Evolutionary conservation across 306 rosid species (phyloP), one percentile per base, ranked within the genome.

Genomic region (Sicyos edulis): DNA sequence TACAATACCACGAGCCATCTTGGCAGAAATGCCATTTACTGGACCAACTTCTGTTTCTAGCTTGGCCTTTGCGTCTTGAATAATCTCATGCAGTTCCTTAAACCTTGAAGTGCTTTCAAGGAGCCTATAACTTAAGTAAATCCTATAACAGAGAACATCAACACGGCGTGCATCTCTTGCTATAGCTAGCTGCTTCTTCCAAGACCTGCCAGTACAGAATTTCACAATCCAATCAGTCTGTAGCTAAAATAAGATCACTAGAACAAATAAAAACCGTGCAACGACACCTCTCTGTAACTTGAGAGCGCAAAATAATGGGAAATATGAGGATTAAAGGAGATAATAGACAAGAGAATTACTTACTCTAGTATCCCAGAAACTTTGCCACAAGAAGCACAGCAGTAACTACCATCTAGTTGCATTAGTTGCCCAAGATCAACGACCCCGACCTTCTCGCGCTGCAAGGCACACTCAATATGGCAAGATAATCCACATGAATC

Each of bases 151-250:
- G n/a, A 95, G 87, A 44, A 87, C 77, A 73, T 95, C 99, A 40
- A 95, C 89, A 56, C 99, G 97, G 21, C 99, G 92, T 21, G 99
- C 99, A 83, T 95, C 99, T 83, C 88, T 95, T 4, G 97, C 99
- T 69, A 89, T 82, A 26, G 61, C 83, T 78, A 95, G 82, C 83
- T 91, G 99, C 88, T 95, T 95, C 89, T 89, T 95, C 97, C 97
- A 95, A 65, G 81, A 84, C 73, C 99, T 95, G 91, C 72, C 82
- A 87, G 72, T 14, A 65, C 63, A 57, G 58, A 68, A 68, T 68
- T 34, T 68, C 45, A 68, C 73, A 13, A 68, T 21, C 14, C 44
- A 22, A 68, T 68, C 57, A 68, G 13, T 15, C 54, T 21, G 11
- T 68, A 50, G 45, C 45, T 68, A 68, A 24, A 68, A 49, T 7